Conservation (phyloP, 768 basidiomycete genomes). For the Collybia sp. region DNA sequence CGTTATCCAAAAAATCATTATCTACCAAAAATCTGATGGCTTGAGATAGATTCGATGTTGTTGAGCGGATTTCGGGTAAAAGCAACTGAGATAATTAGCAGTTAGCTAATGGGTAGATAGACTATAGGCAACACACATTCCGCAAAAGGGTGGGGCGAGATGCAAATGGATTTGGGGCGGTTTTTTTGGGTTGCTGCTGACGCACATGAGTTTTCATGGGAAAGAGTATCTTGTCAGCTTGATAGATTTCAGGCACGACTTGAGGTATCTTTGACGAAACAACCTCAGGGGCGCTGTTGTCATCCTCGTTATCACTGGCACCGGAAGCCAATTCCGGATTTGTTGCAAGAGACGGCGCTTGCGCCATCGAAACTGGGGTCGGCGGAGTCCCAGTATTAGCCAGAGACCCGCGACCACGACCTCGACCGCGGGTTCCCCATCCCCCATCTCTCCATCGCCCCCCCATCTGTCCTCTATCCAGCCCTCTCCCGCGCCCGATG, state of each 20-base stretch:
- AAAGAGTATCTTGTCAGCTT: not conserved
- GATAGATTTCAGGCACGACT: not conserved
- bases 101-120: not conserved
- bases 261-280: constrained; percentile 44
- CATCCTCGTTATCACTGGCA: constrained; percentile 19
- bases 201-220: not conserved
- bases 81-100: constrained; percentile 43
- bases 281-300: constrained; percentile 50
- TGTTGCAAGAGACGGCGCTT: not conserved
- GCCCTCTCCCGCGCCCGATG: not conserved
- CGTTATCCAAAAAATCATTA: constrained; percentile 79
- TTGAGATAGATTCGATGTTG: constrained; percentile 89
- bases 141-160: constrained; percentile 69
- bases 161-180: constrained; percentile 60
- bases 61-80: constrained; percentile 80
- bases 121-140: constrained; percentile 48
- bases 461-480: not conserved
- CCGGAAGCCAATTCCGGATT: constrained; percentile 5
- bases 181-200: constrained; percentile 39
- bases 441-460: not conserved
- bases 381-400: constrained; percentile 5
- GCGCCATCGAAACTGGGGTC: constrained; percentile 8
- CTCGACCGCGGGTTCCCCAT: not conserved
- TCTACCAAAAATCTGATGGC: constrained; percentile 87
- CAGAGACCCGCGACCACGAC: not conserved